Percentiles rank a stretch among this genome's conserved stretches.
phyloP scores from a whole-genome alignment of 768 basidiomycete species.

The Daedaleopsis nitida region DNA sequence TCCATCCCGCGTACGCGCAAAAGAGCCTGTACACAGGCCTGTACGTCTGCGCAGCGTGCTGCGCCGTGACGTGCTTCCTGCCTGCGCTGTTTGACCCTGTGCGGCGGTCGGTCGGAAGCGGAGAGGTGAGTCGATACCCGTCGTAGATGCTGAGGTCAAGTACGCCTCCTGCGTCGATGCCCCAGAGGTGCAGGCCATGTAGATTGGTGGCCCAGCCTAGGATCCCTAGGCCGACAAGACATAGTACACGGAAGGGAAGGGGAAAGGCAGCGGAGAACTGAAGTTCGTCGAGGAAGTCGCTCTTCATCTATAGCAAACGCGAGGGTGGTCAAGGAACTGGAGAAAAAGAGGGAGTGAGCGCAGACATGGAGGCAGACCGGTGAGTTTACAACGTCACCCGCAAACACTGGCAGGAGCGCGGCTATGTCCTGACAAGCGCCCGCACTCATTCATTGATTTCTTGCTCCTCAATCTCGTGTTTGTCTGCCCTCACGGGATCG shows the following conservation, averaged over 20 bases:
- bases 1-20: slow-evolving; percentile 59
- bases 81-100: too few species aligned
- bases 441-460: background rate
- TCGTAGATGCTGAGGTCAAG: slow-evolving; percentile 54
- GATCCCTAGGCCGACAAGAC: slow-evolving; percentile 76
- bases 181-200: slow-evolving; percentile 74
- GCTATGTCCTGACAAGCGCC: background rate
- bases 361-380: slow-evolving; percentile 8
- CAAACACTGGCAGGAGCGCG: background rate
- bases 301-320: slow-evolving; percentile 30
- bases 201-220: slow-evolving; percentile 93
- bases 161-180: slow-evolving; percentile 71
- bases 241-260: slow-evolving; percentile 89
- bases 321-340: slow-evolving; percentile 6
- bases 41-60: slow-evolving; percentile 49
- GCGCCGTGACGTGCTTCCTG: slow-evolving; percentile 33
- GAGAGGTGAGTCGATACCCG: slow-evolving; percentile 21
- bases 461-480: background rate
- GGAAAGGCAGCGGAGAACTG: slow-evolving; percentile 68
- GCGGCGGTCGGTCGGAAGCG: slow-evolving; percentile 29
- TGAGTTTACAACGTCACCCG: slow-evolving; percentile 8
- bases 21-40: slow-evolving; percentile 69
- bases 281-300: slow-evolving; percentile 39
- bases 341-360: slow-evolving; percentile 1
- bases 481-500: background rate